phyloP scores from a whole-genome alignment of 2,329 filamentous ascomycete genomes.

The Coleophoma cylindrospora region DNA sequence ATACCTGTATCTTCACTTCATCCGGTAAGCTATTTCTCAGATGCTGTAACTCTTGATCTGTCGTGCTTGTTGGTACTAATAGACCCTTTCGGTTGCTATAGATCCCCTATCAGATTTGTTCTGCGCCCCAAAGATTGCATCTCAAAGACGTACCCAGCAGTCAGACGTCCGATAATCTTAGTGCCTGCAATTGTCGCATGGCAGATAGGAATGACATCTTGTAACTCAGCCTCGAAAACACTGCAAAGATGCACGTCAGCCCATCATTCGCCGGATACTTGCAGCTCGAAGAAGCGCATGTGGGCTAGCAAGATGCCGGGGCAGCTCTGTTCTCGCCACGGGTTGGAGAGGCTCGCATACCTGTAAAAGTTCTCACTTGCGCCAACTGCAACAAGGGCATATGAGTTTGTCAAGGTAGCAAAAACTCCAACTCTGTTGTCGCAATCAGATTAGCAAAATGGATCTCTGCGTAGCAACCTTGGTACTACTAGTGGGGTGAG shows the following conservation, averaged over 20 bases:
- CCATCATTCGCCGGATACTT: neutral
- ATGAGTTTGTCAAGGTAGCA: constrained; percentile 93
- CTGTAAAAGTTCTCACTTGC: constrained; percentile 99
- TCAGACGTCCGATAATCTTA: constrained; percentile 91
- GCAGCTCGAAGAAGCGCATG: too few relatives aligned
- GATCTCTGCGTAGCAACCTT: neutral
- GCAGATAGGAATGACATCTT: constrained; percentile 95
- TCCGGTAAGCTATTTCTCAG: constrained; percentile 93
- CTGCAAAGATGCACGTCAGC: constrained; percentile 36
- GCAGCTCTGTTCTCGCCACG: neutral
- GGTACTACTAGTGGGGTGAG: constrained; percentile 4
- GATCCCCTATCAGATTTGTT: constrained; percentile 7
- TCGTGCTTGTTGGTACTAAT: constrained; percentile 90
- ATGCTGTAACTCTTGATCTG: constrained; percentile 97
- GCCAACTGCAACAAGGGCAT: constrained; percentile 88
- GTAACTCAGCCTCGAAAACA: constrained; percentile 95
- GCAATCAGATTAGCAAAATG: neutral
- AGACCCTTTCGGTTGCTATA: constrained; percentile 89
- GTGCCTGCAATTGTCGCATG: constrained; percentile 96
- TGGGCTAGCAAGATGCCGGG: too few relatives aligned
- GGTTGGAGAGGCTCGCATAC: constrained; percentile 33
- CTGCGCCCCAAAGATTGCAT: too few relatives aligned
- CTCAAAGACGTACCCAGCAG: constrained; percentile 63
- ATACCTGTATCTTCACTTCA: constrained; percentile 70
- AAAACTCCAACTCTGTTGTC: constrained; percentile 86